These are phyloP conservation scores for Tirmania nivea DNA, from an alignment of 495 filamentous ascomycete species.

Conservation along the genomic window DNA sequence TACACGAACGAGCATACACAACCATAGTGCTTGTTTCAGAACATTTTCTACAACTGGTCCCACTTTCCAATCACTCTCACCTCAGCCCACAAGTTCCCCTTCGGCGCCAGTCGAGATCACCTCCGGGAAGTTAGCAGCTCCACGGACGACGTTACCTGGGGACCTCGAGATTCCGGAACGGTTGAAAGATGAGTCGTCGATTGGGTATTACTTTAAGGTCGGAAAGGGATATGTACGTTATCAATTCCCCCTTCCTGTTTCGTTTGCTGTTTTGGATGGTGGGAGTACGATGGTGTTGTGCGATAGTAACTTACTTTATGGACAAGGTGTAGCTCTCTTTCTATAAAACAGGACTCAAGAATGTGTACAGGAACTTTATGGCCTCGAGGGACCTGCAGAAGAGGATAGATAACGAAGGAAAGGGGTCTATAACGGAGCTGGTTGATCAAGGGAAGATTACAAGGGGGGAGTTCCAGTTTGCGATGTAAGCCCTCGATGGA, in stretches of 20 bases:
- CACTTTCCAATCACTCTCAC: too few relatives aligned
- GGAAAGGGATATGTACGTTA: constrained; percentile 33
- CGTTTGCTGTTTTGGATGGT: neutral
- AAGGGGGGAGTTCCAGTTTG: constrained; percentile 40
- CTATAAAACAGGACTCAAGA: constrained; percentile 66
- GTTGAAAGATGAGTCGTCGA: constrained; percentile 14
- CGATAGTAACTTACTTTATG: too few relatives aligned
- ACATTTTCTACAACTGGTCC: too few relatives aligned
- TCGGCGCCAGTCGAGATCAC: too few relatives aligned
- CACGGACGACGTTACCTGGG: neutral
- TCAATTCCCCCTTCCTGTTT: neutral
- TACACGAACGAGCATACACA: too few relatives aligned
- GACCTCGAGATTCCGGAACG: neutral
- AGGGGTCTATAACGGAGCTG: constrained; percentile 18
- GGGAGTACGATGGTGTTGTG: too few relatives aligned
- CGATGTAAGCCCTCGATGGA: neutral
- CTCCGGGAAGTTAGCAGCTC: too few relatives aligned
- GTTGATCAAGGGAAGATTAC: constrained; percentile 22
- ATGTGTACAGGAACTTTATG: constrained; percentile 37
- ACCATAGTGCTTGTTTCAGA: too few relatives aligned
- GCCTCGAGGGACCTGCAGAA: constrained; percentile 25
- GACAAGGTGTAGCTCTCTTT: constrained; percentile 29
- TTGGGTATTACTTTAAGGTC: constrained; percentile 26
- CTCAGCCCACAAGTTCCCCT: too few relatives aligned
- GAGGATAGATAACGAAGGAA: constrained; percentile 15